A percentile compares a stretch with the other conserved stretches of the same genome.
Conservation (phyloP, 106 monocot species). For the Posidonia australis region DNA sequence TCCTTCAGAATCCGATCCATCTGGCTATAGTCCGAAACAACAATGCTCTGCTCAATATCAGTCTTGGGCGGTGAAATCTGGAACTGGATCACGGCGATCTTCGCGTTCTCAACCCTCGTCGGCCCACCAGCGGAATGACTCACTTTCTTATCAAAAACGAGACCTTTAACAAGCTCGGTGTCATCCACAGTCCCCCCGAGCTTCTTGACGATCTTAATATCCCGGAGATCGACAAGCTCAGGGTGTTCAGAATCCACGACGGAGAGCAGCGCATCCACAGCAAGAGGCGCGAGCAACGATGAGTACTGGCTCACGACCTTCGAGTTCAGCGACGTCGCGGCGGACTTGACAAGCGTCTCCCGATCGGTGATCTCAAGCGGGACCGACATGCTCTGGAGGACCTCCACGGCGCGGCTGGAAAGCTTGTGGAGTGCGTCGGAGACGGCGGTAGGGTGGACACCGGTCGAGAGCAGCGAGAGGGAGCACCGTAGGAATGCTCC, state of each 20-base stretch:
- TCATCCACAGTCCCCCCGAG: constrained; percentile 93
- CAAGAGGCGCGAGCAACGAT: constrained; percentile 81
- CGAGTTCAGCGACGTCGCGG: constrained; percentile 78
- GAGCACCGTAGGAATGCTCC: constrained; percentile 55
- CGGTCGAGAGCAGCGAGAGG: constrained; percentile 49
- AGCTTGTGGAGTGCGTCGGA: constrained; percentile 78
- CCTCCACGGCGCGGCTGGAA: constrained; percentile 35
- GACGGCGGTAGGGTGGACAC: constrained; percentile 69
- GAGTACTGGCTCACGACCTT: constrained; percentile 96
- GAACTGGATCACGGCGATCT: constrained; percentile 92
- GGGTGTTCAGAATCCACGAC: constrained; percentile 72
- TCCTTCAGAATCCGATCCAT: constrained; percentile 93
- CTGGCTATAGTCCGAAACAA: constrained; percentile 84
- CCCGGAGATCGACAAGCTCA: constrained; percentile 72
- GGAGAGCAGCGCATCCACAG: constrained; percentile 72
- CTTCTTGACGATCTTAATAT: constrained; percentile 80
- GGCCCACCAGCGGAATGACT: constrained; percentile 76
- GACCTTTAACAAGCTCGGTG: constrained; percentile 65
- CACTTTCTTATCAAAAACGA: constrained; percentile 88
- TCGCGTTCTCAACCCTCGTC: constrained; percentile 74
- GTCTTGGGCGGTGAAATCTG: constrained; percentile 96
- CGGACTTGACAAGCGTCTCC: constrained; percentile 72
- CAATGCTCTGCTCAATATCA: constrained; percentile 89
- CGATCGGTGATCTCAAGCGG: constrained; percentile 84
- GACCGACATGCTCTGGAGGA: constrained; percentile 55